Evolutionary conservation across 208 protist species (phyloP).

Genomic region (Leishmania turanica): DNA sequence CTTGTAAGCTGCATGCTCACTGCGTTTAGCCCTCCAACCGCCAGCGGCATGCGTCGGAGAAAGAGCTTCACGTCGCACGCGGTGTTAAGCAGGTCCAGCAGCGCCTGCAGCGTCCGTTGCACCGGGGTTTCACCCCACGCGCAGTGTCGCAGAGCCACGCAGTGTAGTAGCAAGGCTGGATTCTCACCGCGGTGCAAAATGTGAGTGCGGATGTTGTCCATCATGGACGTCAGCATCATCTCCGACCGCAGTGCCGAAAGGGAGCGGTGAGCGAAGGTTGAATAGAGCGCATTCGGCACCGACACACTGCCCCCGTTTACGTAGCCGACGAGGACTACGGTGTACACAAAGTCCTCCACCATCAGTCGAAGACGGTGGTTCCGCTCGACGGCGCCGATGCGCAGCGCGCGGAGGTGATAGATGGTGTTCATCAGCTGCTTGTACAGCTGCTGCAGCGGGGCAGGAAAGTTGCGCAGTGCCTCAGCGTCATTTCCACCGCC

Average conservation of each 20-base stretch:
- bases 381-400: slow-evolving; percentile 42
- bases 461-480: slow-evolving; percentile 20
- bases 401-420: slow-evolving; percentile 51
- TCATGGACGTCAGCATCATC: slow-evolving; percentile 44
- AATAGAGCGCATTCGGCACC: slow-evolving; percentile 34
- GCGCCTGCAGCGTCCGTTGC: slow-evolving; percentile 39
- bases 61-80: slow-evolving; percentile 52
- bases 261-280: slow-evolving; percentile 37
- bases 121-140: slow-evolving; percentile 36
- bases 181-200: slow-evolving; percentile 47
- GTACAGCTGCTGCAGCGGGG: slow-evolving; percentile 37
- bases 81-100: slow-evolving; percentile 44
- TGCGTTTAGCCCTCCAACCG: slow-evolving; percentile 63
- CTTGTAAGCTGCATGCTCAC: slow-evolving; percentile 69
- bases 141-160: slow-evolving; percentile 58
- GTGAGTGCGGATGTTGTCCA: slow-evolving; percentile 34
- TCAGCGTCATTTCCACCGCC: slow-evolving; percentile 21
- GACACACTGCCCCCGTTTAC: slow-evolving; percentile 13
- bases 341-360: slow-evolving; percentile 64
- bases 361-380: slow-evolving; percentile 47
- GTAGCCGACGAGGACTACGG: slow-evolving; percentile 39
- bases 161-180: slow-evolving; percentile 40
- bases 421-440: slow-evolving; percentile 40
- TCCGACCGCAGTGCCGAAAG: slow-evolving; percentile 29
- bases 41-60: slow-evolving; percentile 68